Evolutionary conservation across 805 yeast genomes (phyloP).

Genomic region (Candida sanyiensis): DNA sequence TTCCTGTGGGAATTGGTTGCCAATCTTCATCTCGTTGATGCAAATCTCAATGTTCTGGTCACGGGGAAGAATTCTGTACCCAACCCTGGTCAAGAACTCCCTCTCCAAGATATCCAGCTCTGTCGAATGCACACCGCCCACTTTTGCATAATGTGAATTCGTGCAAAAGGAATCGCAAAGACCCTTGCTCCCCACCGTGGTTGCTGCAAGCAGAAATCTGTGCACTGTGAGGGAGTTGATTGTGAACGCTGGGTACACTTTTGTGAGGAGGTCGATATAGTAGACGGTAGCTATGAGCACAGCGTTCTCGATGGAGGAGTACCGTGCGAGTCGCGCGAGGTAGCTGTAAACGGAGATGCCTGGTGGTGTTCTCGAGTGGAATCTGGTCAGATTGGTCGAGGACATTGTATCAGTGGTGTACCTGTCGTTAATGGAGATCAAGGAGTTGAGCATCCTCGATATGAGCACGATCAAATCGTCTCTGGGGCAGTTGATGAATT

Average conservation of each 20-base stretch:
- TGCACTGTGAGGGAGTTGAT: slow-evolving; percentile 91
- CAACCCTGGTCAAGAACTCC: slow-evolving; percentile 76
- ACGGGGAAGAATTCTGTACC: slow-evolving; percentile 69
- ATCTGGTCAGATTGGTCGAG: slow-evolving; percentile 60
- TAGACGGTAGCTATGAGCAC: slow-evolving; percentile 79
- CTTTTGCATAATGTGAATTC: slow-evolving; percentile 89
- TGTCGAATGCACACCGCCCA: slow-evolving; percentile 83
- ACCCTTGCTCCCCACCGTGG: slow-evolving; percentile 86
- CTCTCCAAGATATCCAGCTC: slow-evolving; percentile 85
- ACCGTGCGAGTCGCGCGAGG: slow-evolving; percentile 68
- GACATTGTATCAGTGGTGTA: slow-evolving; percentile 28
- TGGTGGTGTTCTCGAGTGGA: slow-evolving; percentile 93
- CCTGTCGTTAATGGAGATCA: slow-evolving; percentile 70
- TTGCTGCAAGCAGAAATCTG: slow-evolving; percentile 82
- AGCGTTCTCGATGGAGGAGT: slow-evolving; percentile 80
- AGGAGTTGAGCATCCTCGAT: slow-evolving; percentile 71
- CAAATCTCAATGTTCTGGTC: slow-evolving; percentile 34
- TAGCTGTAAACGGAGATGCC: slow-evolving; percentile 76
- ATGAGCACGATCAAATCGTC: slow-evolving; percentile 68
- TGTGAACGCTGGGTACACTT: slow-evolving; percentile 73
- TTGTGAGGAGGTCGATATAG: slow-evolving; percentile 79
- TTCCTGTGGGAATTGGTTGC: slow-evolving; percentile 3
- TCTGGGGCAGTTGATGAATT: slow-evolving; percentile 59
- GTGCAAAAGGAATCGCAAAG: slow-evolving; percentile 92
- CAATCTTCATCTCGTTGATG: slow-evolving; percentile 27